phyloP scores from a whole-genome alignment of 306 rosid species.

The Lagenaria siceraria region DNA sequence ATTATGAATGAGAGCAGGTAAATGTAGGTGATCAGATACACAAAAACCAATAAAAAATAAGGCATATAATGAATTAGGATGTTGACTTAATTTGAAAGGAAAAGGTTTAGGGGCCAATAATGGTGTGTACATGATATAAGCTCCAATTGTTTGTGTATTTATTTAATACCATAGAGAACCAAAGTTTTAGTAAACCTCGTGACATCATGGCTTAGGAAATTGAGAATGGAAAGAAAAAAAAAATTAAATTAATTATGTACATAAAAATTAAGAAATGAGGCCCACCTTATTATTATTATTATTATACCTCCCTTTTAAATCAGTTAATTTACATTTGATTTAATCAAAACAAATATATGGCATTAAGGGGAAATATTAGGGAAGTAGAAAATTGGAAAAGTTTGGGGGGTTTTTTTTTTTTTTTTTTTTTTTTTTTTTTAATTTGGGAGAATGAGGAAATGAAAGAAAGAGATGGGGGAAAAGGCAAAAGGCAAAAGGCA shows the following conservation, averaged over 20 bases:
- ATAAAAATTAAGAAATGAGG: too few species aligned
- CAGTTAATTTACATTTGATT: neutral
- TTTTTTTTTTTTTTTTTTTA: too few species aligned
- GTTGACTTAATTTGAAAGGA: neutral
- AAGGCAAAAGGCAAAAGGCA: too few species aligned
- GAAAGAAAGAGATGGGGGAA: too few species aligned
- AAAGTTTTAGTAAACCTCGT: slow-evolving; percentile 20
- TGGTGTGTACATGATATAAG: neutral
- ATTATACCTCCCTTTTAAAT: neutral
- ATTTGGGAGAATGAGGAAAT: too few species aligned
- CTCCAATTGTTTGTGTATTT: neutral
- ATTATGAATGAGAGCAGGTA: neutral
- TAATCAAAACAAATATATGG: neutral
- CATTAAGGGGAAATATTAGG: neutral
- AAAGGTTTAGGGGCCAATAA: neutral
- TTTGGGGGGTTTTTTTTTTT: too few species aligned
- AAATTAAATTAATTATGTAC: too few species aligned
- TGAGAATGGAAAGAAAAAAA: neutral
- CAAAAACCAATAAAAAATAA: neutral
- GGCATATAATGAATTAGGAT: neutral
- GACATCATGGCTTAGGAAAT: slow-evolving; percentile 40
- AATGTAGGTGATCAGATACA: neutral
- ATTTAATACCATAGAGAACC: neutral
- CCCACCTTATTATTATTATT: too few species aligned
- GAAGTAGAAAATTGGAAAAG: neutral